Percentiles rank a stretch among this genome's conserved stretches.
Evolutionary conservation across 2,329 filamentous ascomycete species (phyloP).

Genomic region (Diaporthe humulicola): DNA sequence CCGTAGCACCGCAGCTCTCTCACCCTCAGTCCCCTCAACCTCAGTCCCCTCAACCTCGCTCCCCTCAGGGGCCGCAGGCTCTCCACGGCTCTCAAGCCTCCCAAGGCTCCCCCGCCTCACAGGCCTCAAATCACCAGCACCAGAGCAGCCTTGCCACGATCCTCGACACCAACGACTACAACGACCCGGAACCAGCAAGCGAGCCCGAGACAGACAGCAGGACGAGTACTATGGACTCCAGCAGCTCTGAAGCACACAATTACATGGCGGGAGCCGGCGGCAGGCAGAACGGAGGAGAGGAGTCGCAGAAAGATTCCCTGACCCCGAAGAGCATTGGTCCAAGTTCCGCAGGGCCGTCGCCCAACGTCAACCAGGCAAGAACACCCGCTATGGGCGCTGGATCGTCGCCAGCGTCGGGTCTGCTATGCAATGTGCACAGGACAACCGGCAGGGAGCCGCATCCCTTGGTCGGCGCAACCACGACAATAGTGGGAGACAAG

Average conservation of each 20-base stretch:
- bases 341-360: slow-evolving; percentile 69
- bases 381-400: slow-evolving; percentile 50
- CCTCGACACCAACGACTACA: slow-evolving; percentile 48
- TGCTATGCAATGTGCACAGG: slow-evolving; percentile 81
- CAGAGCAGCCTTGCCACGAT: slow-evolving; percentile 50
- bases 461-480: slow-evolving; percentile 93
- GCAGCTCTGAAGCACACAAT: slow-evolving; percentile 44
- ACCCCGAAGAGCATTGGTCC: slow-evolving; percentile 67
- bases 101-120: slow-evolving; percentile 3
- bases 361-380: slow-evolving; percentile 59
- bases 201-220: slow-evolving; percentile 54
- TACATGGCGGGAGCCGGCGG: slow-evolving; percentile 52
- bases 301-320: slow-evolving; percentile 58
- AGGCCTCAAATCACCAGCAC: slow-evolving; percentile 36
- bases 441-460: slow-evolving; percentile 94
- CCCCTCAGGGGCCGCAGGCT: background rate
- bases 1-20: slow-evolving; percentile 45
- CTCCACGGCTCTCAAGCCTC: background rate
- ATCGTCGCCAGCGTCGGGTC: slow-evolving; percentile 58
- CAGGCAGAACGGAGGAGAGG: slow-evolving; percentile 62
- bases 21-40: slow-evolving; percentile 37
- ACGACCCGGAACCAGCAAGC: slow-evolving; percentile 36
- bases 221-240: slow-evolving; percentile 65
- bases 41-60: slow-evolving; percentile 5
- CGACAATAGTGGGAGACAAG: slow-evolving; percentile 94